phyloP scores from a whole-genome alignment of 2,329 filamentous ascomycete species.

The Raffaelea albimanens region DNA sequence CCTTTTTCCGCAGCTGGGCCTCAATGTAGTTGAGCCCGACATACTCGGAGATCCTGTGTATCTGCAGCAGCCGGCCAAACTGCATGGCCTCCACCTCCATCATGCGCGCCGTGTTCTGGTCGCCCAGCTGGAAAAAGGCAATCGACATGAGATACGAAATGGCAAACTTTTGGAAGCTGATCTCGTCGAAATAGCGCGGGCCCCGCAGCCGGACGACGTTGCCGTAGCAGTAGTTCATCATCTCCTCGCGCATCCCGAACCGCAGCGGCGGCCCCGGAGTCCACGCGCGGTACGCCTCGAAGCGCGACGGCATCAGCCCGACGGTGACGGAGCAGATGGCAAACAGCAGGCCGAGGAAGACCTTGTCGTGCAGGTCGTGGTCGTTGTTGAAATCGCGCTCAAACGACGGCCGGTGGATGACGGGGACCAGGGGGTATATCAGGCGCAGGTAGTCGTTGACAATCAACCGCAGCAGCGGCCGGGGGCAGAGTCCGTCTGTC shows the following conservation, averaged over 20 bases:
- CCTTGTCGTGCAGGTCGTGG: constrained; percentile 15
- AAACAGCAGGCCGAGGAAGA: constrained; percentile 18
- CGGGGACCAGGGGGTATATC: not conserved
- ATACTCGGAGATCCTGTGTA: constrained; percentile 23
- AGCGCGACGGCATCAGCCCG: constrained; percentile 18
- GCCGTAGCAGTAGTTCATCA: constrained; percentile 18
- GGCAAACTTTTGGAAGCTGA: constrained; percentile 25
- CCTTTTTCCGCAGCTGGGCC: constrained; percentile 25
- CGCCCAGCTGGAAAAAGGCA: constrained; percentile 24
- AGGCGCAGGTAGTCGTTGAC: not conserved
- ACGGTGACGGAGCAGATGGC: constrained; percentile 16
- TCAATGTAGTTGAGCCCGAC: constrained; percentile 22
- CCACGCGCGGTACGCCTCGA: constrained; percentile 16
- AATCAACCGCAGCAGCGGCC: not conserved
- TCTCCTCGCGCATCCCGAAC: constrained; percentile 15
- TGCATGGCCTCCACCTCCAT: constrained; percentile 25
- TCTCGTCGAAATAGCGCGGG: constrained; percentile 17
- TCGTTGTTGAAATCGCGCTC: not conserved
- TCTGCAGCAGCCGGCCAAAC: constrained; percentile 20
- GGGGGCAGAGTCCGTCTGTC: not conserved
- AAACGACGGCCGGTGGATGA: not conserved
- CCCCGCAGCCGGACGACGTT: constrained; percentile 15
- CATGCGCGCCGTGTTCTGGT: constrained; percentile 25
- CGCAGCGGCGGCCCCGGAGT: constrained; percentile 12
- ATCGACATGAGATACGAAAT: constrained; percentile 22